Evolutionary conservation across 106 monocot genomes (phyloP).

Genomic region (Apostasia shenzhenica): DNA sequence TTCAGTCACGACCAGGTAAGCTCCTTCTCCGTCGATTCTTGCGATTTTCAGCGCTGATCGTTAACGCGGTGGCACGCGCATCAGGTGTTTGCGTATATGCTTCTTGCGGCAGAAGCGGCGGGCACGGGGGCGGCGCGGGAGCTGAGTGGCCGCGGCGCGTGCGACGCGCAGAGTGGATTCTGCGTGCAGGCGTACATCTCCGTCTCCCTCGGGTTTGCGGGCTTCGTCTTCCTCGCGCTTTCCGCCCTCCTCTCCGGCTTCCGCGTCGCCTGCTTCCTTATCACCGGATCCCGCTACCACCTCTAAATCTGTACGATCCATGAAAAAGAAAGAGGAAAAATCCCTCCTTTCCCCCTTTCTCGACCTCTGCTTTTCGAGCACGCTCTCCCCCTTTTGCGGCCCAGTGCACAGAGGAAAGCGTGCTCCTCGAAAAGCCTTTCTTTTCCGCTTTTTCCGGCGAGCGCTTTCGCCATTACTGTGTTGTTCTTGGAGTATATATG

Average conservation of each 20-base stretch:
- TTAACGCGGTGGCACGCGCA: background rate
- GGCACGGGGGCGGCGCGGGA: conserved; percentile 36
- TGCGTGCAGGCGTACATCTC: conserved; percentile 74
- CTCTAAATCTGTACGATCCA: background rate
- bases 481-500: too few species aligned
- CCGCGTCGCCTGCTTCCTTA: conserved; percentile 49
- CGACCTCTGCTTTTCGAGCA: conserved; percentile 2
- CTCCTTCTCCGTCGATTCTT: background rate
- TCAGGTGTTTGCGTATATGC: conserved; percentile 66
- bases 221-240: conserved; percentile 52
- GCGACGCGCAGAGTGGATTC: conserved; percentile 27
- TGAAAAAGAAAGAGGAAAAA: background rate
- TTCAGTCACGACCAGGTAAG: conserved; percentile 90
- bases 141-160: conserved; percentile 11
- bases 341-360: background rate
- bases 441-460: background rate
- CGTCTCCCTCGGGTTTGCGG: conserved; percentile 62
- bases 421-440: conserved; percentile 3
- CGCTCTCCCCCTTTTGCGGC: background rate
- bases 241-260: conserved; percentile 64
- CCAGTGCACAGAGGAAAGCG: background rate
- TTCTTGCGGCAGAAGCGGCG: conserved; percentile 54
- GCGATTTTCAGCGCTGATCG: background rate
- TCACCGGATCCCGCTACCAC: conserved; percentile 64
- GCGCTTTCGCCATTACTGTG: too few species aligned